These are phyloP conservation scores for Blastomyces emzantsi DNA, from an alignment of 2,329 filamentous ascomycete genomes.

Conservation along the genomic window DNA sequence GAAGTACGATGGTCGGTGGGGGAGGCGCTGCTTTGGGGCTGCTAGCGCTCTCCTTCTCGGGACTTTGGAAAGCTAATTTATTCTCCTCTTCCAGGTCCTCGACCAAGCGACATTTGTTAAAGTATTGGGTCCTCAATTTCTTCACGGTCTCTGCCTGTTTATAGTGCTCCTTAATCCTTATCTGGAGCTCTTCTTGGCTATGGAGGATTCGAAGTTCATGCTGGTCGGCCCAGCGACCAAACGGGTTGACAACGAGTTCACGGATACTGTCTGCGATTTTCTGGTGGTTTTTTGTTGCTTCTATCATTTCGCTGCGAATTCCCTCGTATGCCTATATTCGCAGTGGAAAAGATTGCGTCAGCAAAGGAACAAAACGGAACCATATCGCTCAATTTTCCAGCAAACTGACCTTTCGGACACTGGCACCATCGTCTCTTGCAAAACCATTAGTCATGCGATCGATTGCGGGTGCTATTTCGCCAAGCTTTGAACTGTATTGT, in stretches of 20 bases:
- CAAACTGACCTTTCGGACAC: conserved; percentile 70
- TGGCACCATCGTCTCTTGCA: conserved; percentile 84
- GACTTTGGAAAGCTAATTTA: conserved; percentile 92
- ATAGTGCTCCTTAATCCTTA: conserved; percentile 84
- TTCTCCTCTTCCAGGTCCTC: conserved; percentile 98
- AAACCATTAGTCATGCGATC: conserved; percentile 79
- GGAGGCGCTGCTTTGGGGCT: conserved; percentile 53
- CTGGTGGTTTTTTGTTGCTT: conserved; percentile 78
- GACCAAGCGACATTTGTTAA: conserved; percentile 95
- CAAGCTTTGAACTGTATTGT: conserved; percentile 68
- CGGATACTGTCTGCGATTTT: conserved; percentile 96
- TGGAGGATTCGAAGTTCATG: conserved; percentile 86
- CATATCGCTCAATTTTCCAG: conserved; percentile 4
- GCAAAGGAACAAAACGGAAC: not conserved
- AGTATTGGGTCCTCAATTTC: conserved; percentile 92
- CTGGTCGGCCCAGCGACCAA: conserved; percentile 91
- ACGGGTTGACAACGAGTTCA: conserved; percentile 89
- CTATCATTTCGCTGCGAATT: conserved; percentile 83
- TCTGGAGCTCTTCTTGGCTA: conserved; percentile 88
- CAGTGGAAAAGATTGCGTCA: not conserved
- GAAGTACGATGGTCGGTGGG: conserved; percentile 71
- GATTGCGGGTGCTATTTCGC: conserved; percentile 70
- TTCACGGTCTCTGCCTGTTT: conserved; percentile 82
- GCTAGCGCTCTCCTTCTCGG: conserved; percentile 47
- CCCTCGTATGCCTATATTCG: conserved; percentile 75